Evolutionary conservation across 139 green algal genomes (phyloP), one percentile per base, ranked within the genome.

Genomic region (Asterochloris erici): DNA sequence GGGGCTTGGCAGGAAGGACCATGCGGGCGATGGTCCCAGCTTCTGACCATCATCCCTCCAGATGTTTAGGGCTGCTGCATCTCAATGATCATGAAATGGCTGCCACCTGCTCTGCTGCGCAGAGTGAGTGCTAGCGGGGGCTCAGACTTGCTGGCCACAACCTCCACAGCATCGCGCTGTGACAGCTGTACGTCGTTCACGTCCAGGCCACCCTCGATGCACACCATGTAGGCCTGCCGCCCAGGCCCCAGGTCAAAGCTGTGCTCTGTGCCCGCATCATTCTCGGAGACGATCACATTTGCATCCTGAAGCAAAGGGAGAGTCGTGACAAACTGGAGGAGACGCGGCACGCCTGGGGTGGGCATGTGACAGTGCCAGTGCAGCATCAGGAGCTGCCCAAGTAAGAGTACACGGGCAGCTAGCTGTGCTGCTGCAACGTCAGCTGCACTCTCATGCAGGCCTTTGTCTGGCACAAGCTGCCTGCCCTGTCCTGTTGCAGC

Each of bases 251-350:
- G 79, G 1, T 27, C 27, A 27, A 90, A 79, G 9, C 84, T 24
- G 21, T 90, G 86, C 24, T 69, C 19, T 12, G 83, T 70, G 19
- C 79, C 87, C 1, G 90, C 78, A 62, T 96, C 93, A 10, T 14
- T 84, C 83, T 96, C 92, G 0, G 83, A 90, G 61, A 96, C 92
- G 74, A 91, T 90, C 62, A 96, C 89, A 63, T 95, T 95, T 63
- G 85, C 88, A 63, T 96, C 93, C 83, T 94, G 90, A 66, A 85
- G 14, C 23, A 0, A 12, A n/a, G 12, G 6, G 2, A 70, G 47
- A 68, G 38, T 6, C 6, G 38, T 54, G 38, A 77, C 47, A 26
- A 28, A 60, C 26, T 47, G 24, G 28, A 61, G 26, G 47, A 23
- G n/a, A 28, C 14, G 21, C 28, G 16, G 17, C 21, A 47, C 11